Base-by-base conservation (phyloP, 2,329 filamentous ascomycete species). In the Myriosclerotinia curreyana region DNA sequence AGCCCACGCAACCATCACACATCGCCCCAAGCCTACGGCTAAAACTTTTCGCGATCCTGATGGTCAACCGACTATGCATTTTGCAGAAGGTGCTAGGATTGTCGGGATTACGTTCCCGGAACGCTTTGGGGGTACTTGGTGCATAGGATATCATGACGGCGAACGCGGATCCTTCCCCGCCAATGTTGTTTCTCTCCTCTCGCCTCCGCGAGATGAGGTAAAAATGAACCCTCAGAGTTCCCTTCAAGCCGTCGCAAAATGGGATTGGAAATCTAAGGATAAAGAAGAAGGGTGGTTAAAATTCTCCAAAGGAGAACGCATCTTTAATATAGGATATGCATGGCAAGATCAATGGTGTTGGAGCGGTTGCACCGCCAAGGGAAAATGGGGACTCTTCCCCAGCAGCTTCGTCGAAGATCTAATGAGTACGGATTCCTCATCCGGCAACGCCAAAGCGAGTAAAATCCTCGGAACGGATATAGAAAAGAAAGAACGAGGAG, bases 271-370 rank as follows among this genome's bases (percentile, higher is more conserved):
- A 49, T 71, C 69, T 0, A 54, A 44, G 11, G 65, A 67, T 12
- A 72, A 72, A 58, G 71, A 72, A 34, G 70, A 68, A 14, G 67
- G 68, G 1, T 75, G 73, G 73, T 50, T 75, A 5, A 68, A 67
- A 20, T 73, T 75, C 31, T 68, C 55, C n/a, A 73, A 70, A 50
- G 72, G 72, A 8, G 73, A 75, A n/a, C 69, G 55, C 22, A 72
- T 75, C 5, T 65, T 51, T 4, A 67, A 64, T 36, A 68, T 75
- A n/a, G 71, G 70, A 0, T 75, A 69, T 55, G 64, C 66, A 25
- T 73, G 64, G 48, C 61, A 64, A 51, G 72, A 75, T 55, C 70
- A 73, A 36, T 75, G 73, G 73, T 74, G 72, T 55, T 75, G 70
- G 69, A 70, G 69, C 5, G 73, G 73, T 12, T 67, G 71, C 48